Conservation (phyloP, 2,329 filamentous ascomycete species). For the Claviceps digitariae region DNA sequence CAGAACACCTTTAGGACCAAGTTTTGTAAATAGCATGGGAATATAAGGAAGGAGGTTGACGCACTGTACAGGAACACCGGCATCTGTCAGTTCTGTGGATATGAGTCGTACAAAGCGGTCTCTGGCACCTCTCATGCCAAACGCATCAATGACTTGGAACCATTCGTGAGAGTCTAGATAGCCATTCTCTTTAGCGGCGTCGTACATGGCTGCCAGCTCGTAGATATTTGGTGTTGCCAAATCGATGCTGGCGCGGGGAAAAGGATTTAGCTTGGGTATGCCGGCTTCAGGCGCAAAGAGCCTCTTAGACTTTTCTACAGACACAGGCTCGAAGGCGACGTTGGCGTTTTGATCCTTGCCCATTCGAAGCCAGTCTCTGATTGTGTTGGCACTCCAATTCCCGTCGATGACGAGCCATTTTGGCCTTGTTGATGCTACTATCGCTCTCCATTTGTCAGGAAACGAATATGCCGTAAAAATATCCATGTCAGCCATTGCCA, state of each 20-base stretch:
- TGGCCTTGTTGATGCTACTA: slow-evolving; percentile 43
- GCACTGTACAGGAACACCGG: slow-evolving; percentile 69
- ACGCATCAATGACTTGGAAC: slow-evolving; percentile 67
- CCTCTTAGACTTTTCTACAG: slow-evolving; percentile 59
- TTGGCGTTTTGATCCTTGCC: slow-evolving; percentile 41
- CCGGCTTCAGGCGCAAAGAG: slow-evolving; percentile 42
- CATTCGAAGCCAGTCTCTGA: slow-evolving; percentile 54
- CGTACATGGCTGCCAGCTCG: slow-evolving; percentile 71
- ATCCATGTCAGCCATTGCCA: slow-evolving; percentile 93
- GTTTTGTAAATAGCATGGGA: slow-evolving; percentile 70
- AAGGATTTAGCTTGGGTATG: slow-evolving; percentile 33
- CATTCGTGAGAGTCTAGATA: slow-evolving; percentile 59
- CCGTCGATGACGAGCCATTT: slow-evolving; percentile 74
- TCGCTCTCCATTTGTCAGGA: slow-evolving; percentile 44
- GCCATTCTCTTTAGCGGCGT: slow-evolving; percentile 49
- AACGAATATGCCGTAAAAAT: slow-evolving; percentile 53
- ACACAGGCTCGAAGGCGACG: slow-evolving; percentile 82
- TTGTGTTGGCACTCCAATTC: slow-evolving; percentile 61
- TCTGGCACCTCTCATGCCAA: slow-evolving; percentile 63
- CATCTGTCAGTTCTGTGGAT: slow-evolving; percentile 52
- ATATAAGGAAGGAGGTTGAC: slow-evolving; percentile 82
- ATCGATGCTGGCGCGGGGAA: slow-evolving; percentile 50
- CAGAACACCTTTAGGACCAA: slow-evolving; percentile 63
- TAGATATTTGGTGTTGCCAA: slow-evolving; percentile 71
- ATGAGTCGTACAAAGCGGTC: slow-evolving; percentile 61